These are phyloP conservation scores for Leccinellum albellum DNA, from an alignment of 768 basidiomycete species.

Conservation along the genomic window DNA sequence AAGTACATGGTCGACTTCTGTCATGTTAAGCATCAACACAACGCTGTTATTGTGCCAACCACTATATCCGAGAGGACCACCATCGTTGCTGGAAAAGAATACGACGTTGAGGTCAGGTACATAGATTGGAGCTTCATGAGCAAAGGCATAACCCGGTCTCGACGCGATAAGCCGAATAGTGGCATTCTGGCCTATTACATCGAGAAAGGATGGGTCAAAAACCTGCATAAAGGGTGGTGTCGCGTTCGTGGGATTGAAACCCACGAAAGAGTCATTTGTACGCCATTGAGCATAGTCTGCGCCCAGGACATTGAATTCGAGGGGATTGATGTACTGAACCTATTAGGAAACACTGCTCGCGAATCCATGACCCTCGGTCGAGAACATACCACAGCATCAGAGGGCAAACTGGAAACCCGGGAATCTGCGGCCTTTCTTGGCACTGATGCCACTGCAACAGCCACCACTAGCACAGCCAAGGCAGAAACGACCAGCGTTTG, in stretches of 20 bases:
- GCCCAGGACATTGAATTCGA: conserved; percentile 49
- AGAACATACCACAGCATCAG: conserved; percentile 24
- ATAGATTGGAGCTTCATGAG: conserved; percentile 78
- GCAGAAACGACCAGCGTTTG: not conserved
- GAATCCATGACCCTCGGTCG: not conserved
- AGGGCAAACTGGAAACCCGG: conserved; percentile 8
- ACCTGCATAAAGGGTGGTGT: conserved; percentile 58
- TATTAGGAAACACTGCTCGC: not conserved
- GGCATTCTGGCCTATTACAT: conserved; percentile 55
- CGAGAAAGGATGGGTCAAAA: conserved; percentile 51
- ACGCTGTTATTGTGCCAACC: conserved; percentile 62
- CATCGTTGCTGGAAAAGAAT: conserved; percentile 69
- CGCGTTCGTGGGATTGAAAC: conserved; percentile 63
- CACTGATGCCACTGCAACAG: not conserved
- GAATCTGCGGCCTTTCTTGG: not conserved
- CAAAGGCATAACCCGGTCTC: conserved; percentile 63
- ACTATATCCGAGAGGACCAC: conserved; percentile 61
- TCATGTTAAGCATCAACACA: conserved; percentile 58
- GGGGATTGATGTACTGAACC: conserved; percentile 48
- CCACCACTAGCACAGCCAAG: conserved; percentile 4
- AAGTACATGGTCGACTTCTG: conserved; percentile 48
- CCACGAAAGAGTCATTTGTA: conserved; percentile 35
- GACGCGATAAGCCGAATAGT: conserved; percentile 59
- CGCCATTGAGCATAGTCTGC: conserved; percentile 39
- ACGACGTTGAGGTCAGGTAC: conserved; percentile 60